phyloP scores from a whole-genome alignment of 257 asterid genomes.

The Scutellaria barbata region DNA sequence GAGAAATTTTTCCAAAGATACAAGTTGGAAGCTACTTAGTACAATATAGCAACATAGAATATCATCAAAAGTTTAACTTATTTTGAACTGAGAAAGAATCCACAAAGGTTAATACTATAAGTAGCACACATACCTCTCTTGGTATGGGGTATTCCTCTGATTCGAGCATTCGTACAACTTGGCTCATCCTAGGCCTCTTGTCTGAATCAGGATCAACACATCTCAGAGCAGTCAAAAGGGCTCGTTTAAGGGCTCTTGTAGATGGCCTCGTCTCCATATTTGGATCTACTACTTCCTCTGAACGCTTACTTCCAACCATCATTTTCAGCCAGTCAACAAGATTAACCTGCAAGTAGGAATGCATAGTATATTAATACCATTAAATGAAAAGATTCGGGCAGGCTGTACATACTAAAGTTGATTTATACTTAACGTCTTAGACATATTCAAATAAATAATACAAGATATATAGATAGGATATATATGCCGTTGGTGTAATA shows the following conservation, averaged over 20 bases:
- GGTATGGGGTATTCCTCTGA: constrained; percentile 97
- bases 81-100: not conserved
- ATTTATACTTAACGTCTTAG: no score
- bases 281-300: constrained; percentile 97
- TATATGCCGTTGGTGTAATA: no score
- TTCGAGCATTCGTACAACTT: constrained; percentile 96
- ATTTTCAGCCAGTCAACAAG: constrained; percentile 97
- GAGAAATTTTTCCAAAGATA: not conserved
- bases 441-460: no score
- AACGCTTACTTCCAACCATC: constrained; percentile 94
- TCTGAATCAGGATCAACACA: constrained; percentile 99
- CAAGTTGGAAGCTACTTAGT: not conserved
- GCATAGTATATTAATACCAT: no score
- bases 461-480: no score
- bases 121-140: constrained; percentile 68
- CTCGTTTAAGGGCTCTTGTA: constrained; percentile 87
- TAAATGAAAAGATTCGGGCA: no score
- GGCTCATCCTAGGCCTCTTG: constrained; percentile 96
- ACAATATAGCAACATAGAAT: not conserved
- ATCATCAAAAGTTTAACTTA: not conserved
- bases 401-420: no score
- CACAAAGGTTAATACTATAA: not conserved
- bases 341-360: constrained; percentile 77
- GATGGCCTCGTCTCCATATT: constrained; percentile 83
- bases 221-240: constrained; percentile 90